phyloP scores from a whole-genome alignment of 2,329 filamentous ascomycete genomes.

The Ustulina deusta region DNA sequence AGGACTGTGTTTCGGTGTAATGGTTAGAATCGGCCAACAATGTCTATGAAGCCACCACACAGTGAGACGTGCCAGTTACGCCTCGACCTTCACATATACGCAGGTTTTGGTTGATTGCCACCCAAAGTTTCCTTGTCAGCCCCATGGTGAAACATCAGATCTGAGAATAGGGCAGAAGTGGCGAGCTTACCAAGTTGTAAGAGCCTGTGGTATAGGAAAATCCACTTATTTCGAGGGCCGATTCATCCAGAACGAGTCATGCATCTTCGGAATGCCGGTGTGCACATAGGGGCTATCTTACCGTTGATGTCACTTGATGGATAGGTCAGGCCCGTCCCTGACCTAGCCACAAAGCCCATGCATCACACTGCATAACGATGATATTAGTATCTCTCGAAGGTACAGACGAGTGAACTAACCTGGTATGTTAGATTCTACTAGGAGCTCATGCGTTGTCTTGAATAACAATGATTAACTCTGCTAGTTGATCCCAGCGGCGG shows the following conservation, averaged over 20 bases:
- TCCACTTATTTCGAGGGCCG: background rate
- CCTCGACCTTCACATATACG: background rate
- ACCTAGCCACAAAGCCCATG: background rate
- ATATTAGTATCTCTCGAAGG: background rate
- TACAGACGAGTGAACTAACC: background rate
- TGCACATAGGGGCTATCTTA: background rate
- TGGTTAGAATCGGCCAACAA: background rate
- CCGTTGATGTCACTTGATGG: background rate
- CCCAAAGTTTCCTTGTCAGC: background rate
- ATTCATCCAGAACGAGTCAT: background rate
- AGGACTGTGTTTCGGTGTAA: background rate
- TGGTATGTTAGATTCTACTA: background rate
- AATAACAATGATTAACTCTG: background rate
- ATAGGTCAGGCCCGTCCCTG: background rate
- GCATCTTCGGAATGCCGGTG: background rate
- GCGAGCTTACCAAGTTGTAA: background rate
- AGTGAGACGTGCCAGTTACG: background rate
- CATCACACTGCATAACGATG: background rate
- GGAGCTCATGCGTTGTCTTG: background rate
- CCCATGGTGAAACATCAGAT: conserved; percentile 8
- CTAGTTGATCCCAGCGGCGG: background rate
- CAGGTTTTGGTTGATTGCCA: background rate
- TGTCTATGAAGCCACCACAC: background rate
- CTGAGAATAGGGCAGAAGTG: conserved; percentile 6
- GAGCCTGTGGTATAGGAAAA: background rate